These are phyloP conservation scores for Martiniozyma abietophila DNA, from an alignment of 805 yeast species.

Conservation along the genomic window DNA sequence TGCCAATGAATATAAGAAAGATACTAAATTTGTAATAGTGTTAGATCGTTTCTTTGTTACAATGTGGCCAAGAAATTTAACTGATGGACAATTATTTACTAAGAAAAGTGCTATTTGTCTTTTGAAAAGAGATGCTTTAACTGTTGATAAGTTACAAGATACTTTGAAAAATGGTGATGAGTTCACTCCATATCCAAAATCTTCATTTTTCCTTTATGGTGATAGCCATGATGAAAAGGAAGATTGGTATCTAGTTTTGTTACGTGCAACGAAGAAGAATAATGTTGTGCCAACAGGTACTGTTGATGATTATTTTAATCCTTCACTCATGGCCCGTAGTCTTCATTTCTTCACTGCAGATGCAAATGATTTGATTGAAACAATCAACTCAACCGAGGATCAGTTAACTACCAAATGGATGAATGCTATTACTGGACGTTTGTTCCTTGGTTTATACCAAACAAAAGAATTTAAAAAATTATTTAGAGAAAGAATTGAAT, in stretches of 20 bases:
- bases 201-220: conserved; percentile 53
- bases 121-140: conserved; percentile 32
- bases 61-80: conserved; percentile 73
- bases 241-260: conserved; percentile 82
- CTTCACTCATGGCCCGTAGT: conserved; percentile 61
- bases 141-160: conserved; percentile 6
- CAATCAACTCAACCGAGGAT: conserved; percentile 73
- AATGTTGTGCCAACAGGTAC: conserved; percentile 8
- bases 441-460: conserved; percentile 67
- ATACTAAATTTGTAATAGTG: conserved; percentile 72
- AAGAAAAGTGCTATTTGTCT: conserved; percentile 74
- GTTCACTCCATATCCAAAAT: conserved; percentile 28
- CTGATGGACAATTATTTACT: conserved; percentile 74
- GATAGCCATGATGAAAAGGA: conserved; percentile 80
- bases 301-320: conserved; percentile 25
- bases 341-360: conserved; percentile 63
- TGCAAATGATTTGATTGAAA: conserved; percentile 64
- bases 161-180: conserved; percentile 19
- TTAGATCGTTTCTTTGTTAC: conserved; percentile 61
- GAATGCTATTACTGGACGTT: conserved; percentile 76
- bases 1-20: conserved; percentile 53
- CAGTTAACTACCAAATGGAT: conserved; percentile 84
- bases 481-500: conserved; percentile 50
- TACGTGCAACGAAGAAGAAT: conserved; percentile 56
- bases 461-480: conserved; percentile 57